Evolutionary conservation across 805 yeast genomes (phyloP), one percentile per base, ranked within the genome.

Genomic region (Candida oleophila): DNA sequence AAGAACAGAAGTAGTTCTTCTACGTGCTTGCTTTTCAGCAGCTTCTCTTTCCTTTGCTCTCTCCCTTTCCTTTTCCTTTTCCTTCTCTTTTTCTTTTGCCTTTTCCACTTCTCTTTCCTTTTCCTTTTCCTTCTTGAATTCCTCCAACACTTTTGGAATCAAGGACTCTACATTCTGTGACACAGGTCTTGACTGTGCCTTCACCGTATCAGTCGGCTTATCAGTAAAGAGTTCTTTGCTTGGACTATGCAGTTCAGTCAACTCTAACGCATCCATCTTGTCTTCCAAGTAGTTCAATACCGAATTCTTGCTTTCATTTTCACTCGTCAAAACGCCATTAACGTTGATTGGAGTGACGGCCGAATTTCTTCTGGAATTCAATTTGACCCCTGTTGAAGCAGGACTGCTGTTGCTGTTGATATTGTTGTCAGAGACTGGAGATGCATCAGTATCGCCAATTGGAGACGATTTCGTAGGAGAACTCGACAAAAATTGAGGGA

Each of bases 281-380:
- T 71, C 77, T 46, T 73, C 78, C 52, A 73, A 61, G 48, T 71
- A 73, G 52, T 69, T 64, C 49, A 73, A 60, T 3, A 69, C 75
- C 1, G 73, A 65, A 49, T 68, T 69, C 22, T 73, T 55, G 47
- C 60, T 60, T 11, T 55, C 54, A n/a, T 46, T 49, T 34, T 56
- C 68, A 35, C 53, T 57, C 3, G 62, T 53, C 40, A 71, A 64
- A 32, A 70, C 75, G 44, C 77, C 77, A 52, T 68, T 72, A 43
- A 71, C 77, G 57, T 71, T 66, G 3, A 72, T 61, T 22, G 69
- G 73, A 7, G 77, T 71, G 15, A 73, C 76, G 12, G 66, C 71
- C 1, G 76, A 69, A 49, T 68, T 62, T 42, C 69, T 57, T 55
- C 73, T 61, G 7, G 36, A 8, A 14, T 14, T 15, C n/a, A 34